phyloP scores from a whole-genome alignment of 495 filamentous ascomycete genomes.

The Daldinia bambusicola region DNA sequence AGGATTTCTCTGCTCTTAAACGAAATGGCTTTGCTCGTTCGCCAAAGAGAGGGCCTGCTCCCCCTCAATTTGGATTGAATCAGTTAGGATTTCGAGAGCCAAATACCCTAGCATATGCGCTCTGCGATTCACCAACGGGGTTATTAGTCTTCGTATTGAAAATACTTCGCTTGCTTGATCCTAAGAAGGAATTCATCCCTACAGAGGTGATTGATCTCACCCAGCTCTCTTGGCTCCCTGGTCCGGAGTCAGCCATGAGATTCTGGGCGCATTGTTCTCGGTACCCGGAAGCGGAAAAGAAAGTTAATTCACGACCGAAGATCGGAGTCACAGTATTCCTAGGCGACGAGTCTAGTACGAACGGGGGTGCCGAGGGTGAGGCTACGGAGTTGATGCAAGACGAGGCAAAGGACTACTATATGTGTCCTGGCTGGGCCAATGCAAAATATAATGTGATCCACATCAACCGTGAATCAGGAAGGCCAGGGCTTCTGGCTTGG shows the following conservation, averaged over 20 bases:
- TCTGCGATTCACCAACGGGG: conserved; percentile 65
- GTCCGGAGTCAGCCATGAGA: conserved; percentile 58
- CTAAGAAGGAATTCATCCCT: conserved; percentile 49
- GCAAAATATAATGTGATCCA: conserved; percentile 54
- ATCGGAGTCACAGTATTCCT: conserved; percentile 60
- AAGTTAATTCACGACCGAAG: conserved; percentile 39
- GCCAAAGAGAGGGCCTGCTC: conserved; percentile 28
- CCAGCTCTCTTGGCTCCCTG: conserved; percentile 61
- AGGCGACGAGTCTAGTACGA: conserved; percentile 37
- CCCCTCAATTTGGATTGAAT: conserved; percentile 36
- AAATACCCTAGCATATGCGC: conserved; percentile 61
- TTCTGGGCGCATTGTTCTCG: conserved; percentile 56
- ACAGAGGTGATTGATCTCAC: conserved; percentile 59
- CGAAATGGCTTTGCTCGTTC: conserved; percentile 23
- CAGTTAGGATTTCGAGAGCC: conserved; percentile 53
- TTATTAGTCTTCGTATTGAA: conserved; percentile 58
- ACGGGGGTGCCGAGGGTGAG: conserved; percentile 7
- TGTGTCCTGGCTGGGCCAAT: conserved; percentile 59
- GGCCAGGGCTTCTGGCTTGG: conserved; percentile 53
- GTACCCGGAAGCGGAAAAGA: conserved; percentile 44
- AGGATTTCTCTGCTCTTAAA: conserved; percentile 51
- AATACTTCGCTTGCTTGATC: conserved; percentile 48
- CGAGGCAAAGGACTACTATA: conserved; percentile 46
- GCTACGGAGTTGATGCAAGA: conserved; percentile 11
- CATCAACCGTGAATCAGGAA: conserved; percentile 48